phyloP scores from a whole-genome alignment of 805 yeast genomes.

The Suhomyces sp. region DNA sequence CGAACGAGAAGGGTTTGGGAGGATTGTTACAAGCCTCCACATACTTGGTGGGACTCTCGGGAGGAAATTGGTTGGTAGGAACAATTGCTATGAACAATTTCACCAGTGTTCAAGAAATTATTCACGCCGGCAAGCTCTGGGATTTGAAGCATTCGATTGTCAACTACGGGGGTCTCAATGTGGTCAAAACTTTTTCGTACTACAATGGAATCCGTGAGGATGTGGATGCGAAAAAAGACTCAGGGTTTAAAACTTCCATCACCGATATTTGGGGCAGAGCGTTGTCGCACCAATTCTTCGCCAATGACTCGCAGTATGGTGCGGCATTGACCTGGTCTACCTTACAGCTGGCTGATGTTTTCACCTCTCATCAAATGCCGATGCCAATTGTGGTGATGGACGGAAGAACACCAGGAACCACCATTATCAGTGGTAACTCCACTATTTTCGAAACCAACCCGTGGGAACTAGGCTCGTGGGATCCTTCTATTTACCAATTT shows the following conservation, averaged over 20 bases:
- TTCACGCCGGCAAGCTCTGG: constrained; percentile 32
- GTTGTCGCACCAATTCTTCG: constrained; percentile 37
- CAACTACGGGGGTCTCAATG: constrained; percentile 59
- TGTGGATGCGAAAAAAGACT: constrained; percentile 30
- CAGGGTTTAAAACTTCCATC: constrained; percentile 36
- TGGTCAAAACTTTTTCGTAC: constrained; percentile 60
- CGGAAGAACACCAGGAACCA: constrained; percentile 24
- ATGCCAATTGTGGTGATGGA: constrained; percentile 26
- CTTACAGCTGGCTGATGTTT: constrained; percentile 17
- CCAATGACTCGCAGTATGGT: constrained; percentile 24
- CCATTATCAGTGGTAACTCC: constrained; percentile 23
- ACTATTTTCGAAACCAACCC: constrained; percentile 27
- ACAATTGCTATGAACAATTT: constrained; percentile 61
- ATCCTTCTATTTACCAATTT: constrained; percentile 23
- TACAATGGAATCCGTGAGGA: constrained; percentile 29
- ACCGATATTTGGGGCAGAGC: constrained; percentile 47
- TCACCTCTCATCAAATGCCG: constrained; percentile 25
- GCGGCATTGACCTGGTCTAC: constrained; percentile 25
- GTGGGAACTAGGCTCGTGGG: constrained; percentile 29
- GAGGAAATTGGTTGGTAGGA: constrained; percentile 62
- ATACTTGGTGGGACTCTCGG: constrained; percentile 71
- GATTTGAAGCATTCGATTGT: constrained; percentile 62
- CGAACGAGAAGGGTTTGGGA: constrained; percentile 32
- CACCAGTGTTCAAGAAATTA: constrained; percentile 44
- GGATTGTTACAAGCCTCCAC: constrained; percentile 63